phyloP scores from a whole-genome alignment of 2,329 filamentous ascomycete species.

The Botrytis fabae region DNA sequence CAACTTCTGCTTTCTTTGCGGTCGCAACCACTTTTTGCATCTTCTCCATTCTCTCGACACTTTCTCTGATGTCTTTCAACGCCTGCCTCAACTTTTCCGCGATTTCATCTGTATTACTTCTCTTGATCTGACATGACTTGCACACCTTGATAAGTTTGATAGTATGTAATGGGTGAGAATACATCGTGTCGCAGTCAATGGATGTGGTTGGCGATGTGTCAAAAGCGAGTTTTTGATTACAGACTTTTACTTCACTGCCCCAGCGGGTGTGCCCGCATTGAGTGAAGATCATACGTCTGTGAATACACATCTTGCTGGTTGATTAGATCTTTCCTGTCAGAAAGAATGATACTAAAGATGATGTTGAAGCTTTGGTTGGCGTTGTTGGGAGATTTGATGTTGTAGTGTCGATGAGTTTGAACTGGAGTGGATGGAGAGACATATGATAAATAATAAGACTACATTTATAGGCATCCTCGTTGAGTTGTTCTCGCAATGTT shows the following conservation, averaged over 20 bases:
- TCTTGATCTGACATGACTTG: conserved; percentile 5
- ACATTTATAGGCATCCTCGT: neutral
- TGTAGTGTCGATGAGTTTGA: neutral
- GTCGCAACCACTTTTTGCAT: conserved; percentile 1
- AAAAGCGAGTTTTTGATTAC: conserved; percentile 7
- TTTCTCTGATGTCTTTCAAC: conserved; percentile 10
- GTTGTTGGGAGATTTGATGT: neutral
- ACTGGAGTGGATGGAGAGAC: neutral
- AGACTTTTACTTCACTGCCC: neutral
- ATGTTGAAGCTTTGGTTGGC: neutral
- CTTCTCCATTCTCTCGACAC: conserved; percentile 17
- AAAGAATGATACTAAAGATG: neutral
- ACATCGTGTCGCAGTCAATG: conserved; percentile 10
- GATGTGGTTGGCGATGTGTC: neutral
- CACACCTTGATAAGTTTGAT: neutral
- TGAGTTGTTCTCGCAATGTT: neutral
- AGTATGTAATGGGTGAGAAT: conserved; percentile 16
- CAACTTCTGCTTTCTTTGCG: neutral
- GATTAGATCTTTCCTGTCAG: neutral
- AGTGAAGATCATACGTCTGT: neutral
- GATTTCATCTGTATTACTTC: neutral
- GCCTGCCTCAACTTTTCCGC: conserved; percentile 7
- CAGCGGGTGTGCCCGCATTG: conserved; percentile 1
- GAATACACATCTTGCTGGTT: conserved; percentile 15
- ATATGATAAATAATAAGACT: neutral